Evolutionary conservation across 495 filamentous ascomycete genomes (phyloP).

Genomic region (Chaetomium fimeti): DNA sequence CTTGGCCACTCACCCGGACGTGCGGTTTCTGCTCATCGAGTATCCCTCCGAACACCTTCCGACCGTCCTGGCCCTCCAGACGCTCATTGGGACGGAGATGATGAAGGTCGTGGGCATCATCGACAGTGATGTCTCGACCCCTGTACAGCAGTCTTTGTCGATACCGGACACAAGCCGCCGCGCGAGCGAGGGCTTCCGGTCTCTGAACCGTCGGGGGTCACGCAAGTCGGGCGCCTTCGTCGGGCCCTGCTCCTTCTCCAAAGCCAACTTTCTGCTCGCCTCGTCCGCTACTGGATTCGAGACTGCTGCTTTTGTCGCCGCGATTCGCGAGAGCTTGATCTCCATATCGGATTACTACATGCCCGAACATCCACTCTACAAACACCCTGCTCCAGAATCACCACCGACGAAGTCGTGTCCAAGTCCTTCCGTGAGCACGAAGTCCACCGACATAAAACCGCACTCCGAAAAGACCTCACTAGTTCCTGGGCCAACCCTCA

Average conservation of each 20-base stretch:
- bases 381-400: background rate
- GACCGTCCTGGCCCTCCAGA: constrained; percentile 45
- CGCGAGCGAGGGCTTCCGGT: constrained; percentile 19
- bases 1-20: constrained; percentile 37
- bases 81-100: constrained; percentile 43
- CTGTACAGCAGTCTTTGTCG: constrained; percentile 9
- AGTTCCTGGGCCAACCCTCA: constrained; percentile 14
- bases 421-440: constrained; percentile 2
- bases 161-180: constrained; percentile 13
- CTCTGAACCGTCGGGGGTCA: constrained; percentile 14
- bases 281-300: constrained; percentile 43
- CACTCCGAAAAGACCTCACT: background rate
- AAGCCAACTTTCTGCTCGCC: constrained; percentile 46
- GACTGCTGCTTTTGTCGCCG: constrained; percentile 40
- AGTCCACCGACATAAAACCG: background rate
- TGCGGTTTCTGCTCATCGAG: constrained; percentile 48
- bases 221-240: constrained; percentile 11
- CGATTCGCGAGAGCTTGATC: constrained; percentile 44
- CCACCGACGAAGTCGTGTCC: background rate
- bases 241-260: constrained; percentile 35
- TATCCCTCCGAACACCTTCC: constrained; percentile 48
- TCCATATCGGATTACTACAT: constrained; percentile 40
- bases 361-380: constrained; percentile 27
- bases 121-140: constrained; percentile 31
- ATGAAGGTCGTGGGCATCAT: constrained; percentile 48